Evolutionary conservation across 441 rosid species (phyloP), one percentile per base, ranked within the genome.

Genomic region (Cnidoscolus chayamansa): DNA sequence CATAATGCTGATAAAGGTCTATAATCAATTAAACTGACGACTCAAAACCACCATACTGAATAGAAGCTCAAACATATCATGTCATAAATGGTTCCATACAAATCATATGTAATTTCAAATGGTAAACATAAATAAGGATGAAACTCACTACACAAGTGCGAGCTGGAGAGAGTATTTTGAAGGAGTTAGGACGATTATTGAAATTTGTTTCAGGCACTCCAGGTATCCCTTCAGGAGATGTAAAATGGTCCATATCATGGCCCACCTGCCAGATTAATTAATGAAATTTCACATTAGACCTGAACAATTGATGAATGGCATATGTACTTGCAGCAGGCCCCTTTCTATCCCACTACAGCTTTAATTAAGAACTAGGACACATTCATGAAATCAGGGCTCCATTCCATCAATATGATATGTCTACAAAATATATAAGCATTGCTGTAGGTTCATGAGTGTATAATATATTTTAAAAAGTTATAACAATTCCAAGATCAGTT

Each of bases 141-240:
- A 31, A 48, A 80, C 86, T 74, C 80, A 87, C 97, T 87, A 82
- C 88, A 73, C 91, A 88, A 13, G 97, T 84, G 16, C 84, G 86
- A 75, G 97, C 53, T 7, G 94, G 92, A 1, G 88, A 89, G 40
- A 89, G 88, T 49, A 88, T 85, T 84, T 84, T 84, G 81, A 91
- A 85, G 67, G 97, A 89, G 82, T 91, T 87, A 25, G 97, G 94
- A 72, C 94, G 92, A 70, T 88, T 83, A 72, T 89, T 91, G 86
- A 91, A 91, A 81, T 89, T 91, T 54, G 94, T 91, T 78, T 91
- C 94, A 10, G 92, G 90, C 63, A 81, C 88, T 70, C 94, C 97
- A 2, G 97, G 97, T 68, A 82, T 79, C 50, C 97, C 92, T 85
- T 89, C 94, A 1, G 92, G 94, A 72, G 83, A 71, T 43, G 94